These are phyloP conservation scores for Lonicera japonica DNA, from an alignment of 129 eudicot genomes.

Conservation along the genomic window DNA sequence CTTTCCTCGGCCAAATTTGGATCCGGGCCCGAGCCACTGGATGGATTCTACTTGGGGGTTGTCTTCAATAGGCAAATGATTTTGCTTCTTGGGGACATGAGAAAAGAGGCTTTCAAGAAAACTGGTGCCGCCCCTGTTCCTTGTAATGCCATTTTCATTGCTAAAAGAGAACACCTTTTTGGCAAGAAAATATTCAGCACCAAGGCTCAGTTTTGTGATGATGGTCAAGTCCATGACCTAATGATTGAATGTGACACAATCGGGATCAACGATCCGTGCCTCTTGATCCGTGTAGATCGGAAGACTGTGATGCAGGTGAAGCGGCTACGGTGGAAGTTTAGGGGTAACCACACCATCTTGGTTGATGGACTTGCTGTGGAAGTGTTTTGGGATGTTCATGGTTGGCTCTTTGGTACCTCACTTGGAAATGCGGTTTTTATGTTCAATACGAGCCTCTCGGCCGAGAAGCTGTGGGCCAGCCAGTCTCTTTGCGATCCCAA, in stretches of 20 bases:
- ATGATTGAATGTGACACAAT: conserved; percentile 24
- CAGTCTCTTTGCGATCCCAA: conserved; percentile 15
- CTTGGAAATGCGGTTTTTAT: conserved; percentile 28
- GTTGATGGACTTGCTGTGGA: conserved; percentile 28
- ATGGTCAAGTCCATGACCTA: conserved; percentile 20
- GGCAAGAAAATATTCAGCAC: conserved; percentile 23
- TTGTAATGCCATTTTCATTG: conserved; percentile 12
- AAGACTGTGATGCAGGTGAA: conserved; percentile 27
- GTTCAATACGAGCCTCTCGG: conserved; percentile 21
- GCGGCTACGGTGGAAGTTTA: conserved; percentile 29
- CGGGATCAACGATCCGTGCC: conserved; percentile 15
- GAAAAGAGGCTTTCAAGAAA: conserved; percentile 21
- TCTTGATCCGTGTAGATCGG: conserved; percentile 14
- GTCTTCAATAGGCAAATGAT: conserved; percentile 11
- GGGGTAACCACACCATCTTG: conserved; percentile 29
- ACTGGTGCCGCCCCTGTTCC: conserved; percentile 8
- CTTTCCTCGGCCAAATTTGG: conserved; percentile 31
- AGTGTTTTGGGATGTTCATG: conserved; percentile 39
- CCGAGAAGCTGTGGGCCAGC: conserved; percentile 21
- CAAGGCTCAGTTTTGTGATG: conserved; percentile 27
- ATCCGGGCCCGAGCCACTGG: conserved; percentile 37
- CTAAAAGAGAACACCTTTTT: conserved; percentile 25
- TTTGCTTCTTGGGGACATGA: conserved; percentile 26
- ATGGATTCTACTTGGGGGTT: conserved; percentile 20
- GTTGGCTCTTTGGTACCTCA: conserved; percentile 23